These are phyloP conservation scores for Populus euphratica DNA, from an alignment of 345 rosid genomes.

Conservation along the genomic window DNA sequence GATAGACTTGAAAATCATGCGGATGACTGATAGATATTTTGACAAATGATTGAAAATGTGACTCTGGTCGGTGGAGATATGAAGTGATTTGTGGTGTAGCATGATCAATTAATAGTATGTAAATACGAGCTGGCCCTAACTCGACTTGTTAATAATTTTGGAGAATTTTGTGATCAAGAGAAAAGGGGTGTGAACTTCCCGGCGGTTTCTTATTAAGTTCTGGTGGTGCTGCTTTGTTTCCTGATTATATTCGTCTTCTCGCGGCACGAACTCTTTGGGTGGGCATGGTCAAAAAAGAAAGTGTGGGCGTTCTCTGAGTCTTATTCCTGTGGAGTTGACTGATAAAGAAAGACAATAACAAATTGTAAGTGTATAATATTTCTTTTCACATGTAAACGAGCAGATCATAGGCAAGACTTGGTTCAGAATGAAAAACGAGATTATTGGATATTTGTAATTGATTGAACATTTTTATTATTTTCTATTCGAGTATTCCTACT, in stretches of 20 bases:
- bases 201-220: background rate
- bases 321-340: background rate
- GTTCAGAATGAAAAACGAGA: no score
- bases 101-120: background rate
- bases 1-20: background rate
- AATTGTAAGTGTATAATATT: background rate
- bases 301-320: background rate
- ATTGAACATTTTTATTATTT: no score
- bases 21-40: background rate
- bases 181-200: background rate
- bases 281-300: background rate
- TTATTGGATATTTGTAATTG: no score
- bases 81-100: background rate
- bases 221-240: background rate
- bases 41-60: conserved; percentile 2
- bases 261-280: background rate
- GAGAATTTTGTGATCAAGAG: background rate
- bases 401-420: background rate
- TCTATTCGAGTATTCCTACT: no score
- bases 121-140: background rate
- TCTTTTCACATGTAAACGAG: background rate
- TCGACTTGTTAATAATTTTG: background rate
- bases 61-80: background rate
- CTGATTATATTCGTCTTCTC: background rate
- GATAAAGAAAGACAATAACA: background rate